A percentile compares a stretch with the other conserved stretches of the same genome.
phyloP scores from a whole-genome alignment of 148 eudicot genomes.

The Arctostaphylos glauca region DNA sequence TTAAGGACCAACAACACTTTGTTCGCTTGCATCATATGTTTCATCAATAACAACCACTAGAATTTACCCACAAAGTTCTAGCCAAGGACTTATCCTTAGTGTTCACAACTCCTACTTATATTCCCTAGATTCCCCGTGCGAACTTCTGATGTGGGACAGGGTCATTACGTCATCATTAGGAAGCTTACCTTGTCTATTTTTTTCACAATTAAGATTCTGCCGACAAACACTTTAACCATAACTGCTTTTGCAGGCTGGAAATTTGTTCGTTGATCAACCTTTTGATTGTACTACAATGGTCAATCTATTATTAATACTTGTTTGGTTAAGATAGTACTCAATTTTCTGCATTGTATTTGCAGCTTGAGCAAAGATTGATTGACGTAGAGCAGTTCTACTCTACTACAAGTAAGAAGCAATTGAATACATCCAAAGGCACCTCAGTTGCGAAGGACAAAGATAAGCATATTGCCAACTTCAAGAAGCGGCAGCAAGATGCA shows the following conservation, averaged over 20 bases:
- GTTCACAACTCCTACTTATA: not conserved
- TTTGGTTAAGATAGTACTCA: not conserved
- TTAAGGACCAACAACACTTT: not conserved
- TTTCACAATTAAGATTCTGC: not conserved
- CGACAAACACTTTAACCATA: not conserved
- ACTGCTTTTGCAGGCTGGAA: not conserved
- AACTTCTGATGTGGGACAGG: no score
- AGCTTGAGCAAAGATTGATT: conserved; percentile 68
- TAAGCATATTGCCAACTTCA: conserved; percentile 34
- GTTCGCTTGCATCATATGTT: not conserved
- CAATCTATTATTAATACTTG: not conserved
- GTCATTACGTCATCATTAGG: not conserved
- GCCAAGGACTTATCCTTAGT: not conserved
- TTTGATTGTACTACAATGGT: not conserved
- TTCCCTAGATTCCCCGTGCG: not conserved
- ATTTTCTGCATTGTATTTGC: conserved; percentile 16
- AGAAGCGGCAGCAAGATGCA: conserved; percentile 55
- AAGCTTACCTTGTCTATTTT: not conserved
- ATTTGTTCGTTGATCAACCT: not conserved
- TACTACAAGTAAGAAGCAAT: conserved; percentile 37
- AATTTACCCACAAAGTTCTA: not conserved
- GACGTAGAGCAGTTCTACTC: conserved; percentile 74
- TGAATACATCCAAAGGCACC: conserved; percentile 50
- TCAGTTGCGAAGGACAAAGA: conserved; percentile 60
- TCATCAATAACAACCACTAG: not conserved